These are phyloP conservation scores for Inosperma sp. DNA, from an alignment of 768 basidiomycete species.

Conservation along the genomic window DNA sequence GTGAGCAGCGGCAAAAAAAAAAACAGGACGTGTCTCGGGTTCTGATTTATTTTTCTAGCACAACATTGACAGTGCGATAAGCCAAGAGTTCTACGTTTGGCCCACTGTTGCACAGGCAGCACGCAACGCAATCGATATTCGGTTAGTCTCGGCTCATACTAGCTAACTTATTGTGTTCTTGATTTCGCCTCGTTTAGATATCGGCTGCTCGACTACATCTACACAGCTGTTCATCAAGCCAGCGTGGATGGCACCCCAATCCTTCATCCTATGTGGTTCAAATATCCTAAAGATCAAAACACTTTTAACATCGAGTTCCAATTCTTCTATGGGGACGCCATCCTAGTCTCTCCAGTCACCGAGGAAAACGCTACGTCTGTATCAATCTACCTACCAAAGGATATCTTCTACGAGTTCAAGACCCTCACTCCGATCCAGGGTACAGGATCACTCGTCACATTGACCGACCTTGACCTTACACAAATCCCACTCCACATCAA, in stretches of 20 bases:
- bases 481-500: constrained; percentile 60
- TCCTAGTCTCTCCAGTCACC: constrained; percentile 68
- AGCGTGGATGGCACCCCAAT: constrained; percentile 57
- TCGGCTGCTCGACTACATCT: constrained; percentile 66
- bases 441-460: constrained; percentile 39
- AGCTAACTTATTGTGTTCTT: not conserved
- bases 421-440: constrained; percentile 48
- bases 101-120: constrained; percentile 53
- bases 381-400: constrained; percentile 56
- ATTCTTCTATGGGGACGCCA: constrained; percentile 62
- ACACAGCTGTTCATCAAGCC: constrained; percentile 63
- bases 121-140: constrained; percentile 53
- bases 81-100: constrained; percentile 71
- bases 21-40: not conserved
- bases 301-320: constrained; percentile 62
- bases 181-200: constrained; percentile 37
- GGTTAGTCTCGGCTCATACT: constrained; percentile 36
- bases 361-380: constrained; percentile 56
- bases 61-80: constrained; percentile 46
- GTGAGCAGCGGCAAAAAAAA: constrained; percentile 30
- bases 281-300: constrained; percentile 56
- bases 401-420: constrained; percentile 61
- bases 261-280: constrained; percentile 61
- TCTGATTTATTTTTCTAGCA: constrained; percentile 35
- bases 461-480: constrained; percentile 47